Base-by-base conservation (phyloP, 345 rosid genomes). In the Sisymbrium altissimum region DNA sequence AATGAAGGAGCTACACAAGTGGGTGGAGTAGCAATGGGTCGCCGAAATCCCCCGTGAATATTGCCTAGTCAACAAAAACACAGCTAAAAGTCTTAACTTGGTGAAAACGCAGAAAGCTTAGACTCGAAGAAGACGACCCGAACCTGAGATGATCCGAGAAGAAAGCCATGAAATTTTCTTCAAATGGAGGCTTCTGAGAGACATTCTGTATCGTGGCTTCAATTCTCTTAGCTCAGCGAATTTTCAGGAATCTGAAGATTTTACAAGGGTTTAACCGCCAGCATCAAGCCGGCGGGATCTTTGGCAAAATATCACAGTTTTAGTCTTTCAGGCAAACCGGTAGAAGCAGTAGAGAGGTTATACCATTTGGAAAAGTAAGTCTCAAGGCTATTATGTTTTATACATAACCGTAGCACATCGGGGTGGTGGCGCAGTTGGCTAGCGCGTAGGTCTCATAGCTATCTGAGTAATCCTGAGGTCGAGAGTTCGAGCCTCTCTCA, bases 391-490 rank as follows among this genome's bases (percentile, higher is more conserved):
- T n/a, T n/a, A n/a, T n/a, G n/a, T n/a, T n/a, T n/a, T n/a, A n/a
- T n/a, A n/a, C n/a, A n/a, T n/a, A n/a, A n/a, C n/a, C n/a, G n/a
- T n/a, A n/a, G n/a, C n/a, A 11, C 44, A 18, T 36, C 15, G 90
- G 92, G 94, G 89, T 86, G 91, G 91, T 82, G 89, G 93, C 91
- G 97, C 91, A 87, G 93, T 86, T 89, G 97, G 88, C 86, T 87
- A 87, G 95, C 95, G 87, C 91, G 91, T 79, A 83, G 93, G 91
- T 89, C 91, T 88, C 94, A 86, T 87, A 85, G 91, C 92, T 80
- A 19, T 50, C 71, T 33, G 89, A 87, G 95, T 81, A 0, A 91
- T 86, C 89, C 92, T 83, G 91, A 87, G 91, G 92, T 89, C 88
- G 91, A 84, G 97, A 85, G 95, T 83, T 84, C 85, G 89, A 83